These are phyloP conservation scores for Apiospora koreana DNA, from an alignment of 2,329 filamentous ascomycete species.

Conservation along the genomic window DNA sequence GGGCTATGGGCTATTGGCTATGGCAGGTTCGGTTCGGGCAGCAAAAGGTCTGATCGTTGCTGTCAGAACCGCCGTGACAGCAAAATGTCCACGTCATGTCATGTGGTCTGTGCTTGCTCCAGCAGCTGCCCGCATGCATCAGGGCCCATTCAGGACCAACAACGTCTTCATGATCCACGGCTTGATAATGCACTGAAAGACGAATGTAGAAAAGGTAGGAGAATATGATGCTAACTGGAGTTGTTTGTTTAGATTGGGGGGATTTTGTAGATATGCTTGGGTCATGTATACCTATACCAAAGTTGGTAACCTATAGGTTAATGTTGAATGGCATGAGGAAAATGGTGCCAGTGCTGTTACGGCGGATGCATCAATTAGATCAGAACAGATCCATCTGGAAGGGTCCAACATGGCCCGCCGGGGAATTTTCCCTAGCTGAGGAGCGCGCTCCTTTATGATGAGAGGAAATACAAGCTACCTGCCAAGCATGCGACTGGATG, in stretches of 20 bases:
- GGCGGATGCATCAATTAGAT: neutral
- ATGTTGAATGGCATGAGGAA: neutral
- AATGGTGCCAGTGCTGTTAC: neutral
- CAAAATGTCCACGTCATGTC: neutral
- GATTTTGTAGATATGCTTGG: neutral
- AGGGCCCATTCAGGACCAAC: neutral
- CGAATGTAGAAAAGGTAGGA: neutral
- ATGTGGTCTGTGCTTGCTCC: constrained; percentile 1
- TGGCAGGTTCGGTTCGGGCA: neutral
- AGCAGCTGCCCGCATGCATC: neutral
- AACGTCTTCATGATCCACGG: neutral
- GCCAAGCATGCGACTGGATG: neutral
- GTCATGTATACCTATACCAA: too few species aligned
- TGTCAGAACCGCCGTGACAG: neutral
- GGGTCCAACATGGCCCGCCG: neutral
- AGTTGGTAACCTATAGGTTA: too few species aligned
- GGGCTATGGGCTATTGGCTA: too few species aligned
- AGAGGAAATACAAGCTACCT: neutral
- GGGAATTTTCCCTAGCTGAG: neutral
- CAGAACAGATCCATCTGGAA: neutral
- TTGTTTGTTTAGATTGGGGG: too few species aligned
- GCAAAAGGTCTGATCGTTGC: neutral
- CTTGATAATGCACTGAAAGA: neutral
- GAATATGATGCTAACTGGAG: too few species aligned
- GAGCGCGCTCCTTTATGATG: neutral